Conservation (phyloP, 805 yeast species). For the Monosporozyma unispora region DNA sequence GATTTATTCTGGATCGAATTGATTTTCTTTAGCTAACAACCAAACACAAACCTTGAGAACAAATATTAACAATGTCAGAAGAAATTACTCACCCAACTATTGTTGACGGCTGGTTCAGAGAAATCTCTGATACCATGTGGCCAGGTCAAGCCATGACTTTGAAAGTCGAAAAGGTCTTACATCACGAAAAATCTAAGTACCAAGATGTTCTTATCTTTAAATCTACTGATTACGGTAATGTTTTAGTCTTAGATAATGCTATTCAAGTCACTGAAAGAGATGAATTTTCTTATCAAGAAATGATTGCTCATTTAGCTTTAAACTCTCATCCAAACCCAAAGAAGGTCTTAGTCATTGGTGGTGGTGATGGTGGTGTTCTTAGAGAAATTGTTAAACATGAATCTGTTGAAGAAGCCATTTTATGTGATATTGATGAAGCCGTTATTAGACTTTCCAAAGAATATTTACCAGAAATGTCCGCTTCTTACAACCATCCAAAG, state of each 20-base stretch:
- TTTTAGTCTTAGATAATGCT: slow-evolving; percentile 86
- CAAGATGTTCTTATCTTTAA: slow-evolving; percentile 93
- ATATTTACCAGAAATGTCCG: slow-evolving; percentile 81
- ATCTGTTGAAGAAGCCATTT: slow-evolving; percentile 75
- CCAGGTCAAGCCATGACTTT: slow-evolving; percentile 97
- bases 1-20: background rate
- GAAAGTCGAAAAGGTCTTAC: slow-evolving; percentile 77
- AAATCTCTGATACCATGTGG: slow-evolving; percentile 92
- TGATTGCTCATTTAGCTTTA: slow-evolving; percentile 90
- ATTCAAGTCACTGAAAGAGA: slow-evolving; percentile 96
- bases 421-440: slow-evolving; percentile 92
- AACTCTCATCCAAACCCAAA: slow-evolving; percentile 92
- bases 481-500: slow-evolving; percentile 78
- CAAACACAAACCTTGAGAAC: background rate
- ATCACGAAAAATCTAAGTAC: slow-evolving; percentile 76
- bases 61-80: slow-evolving; percentile 19
- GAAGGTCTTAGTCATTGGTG: slow-evolving; percentile 90
- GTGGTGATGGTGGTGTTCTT: slow-evolving; percentile 98
- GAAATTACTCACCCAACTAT: slow-evolving; percentile 37
- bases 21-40: background rate
- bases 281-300: slow-evolving; percentile 95
- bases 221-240: slow-evolving; percentile 91
- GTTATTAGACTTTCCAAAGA: slow-evolving; percentile 81
- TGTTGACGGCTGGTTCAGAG: slow-evolving; percentile 90
- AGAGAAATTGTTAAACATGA: slow-evolving; percentile 90